Conservation (phyloP, 1,284 basidiomycete genomes). For the Marasmius sp. region DNA sequence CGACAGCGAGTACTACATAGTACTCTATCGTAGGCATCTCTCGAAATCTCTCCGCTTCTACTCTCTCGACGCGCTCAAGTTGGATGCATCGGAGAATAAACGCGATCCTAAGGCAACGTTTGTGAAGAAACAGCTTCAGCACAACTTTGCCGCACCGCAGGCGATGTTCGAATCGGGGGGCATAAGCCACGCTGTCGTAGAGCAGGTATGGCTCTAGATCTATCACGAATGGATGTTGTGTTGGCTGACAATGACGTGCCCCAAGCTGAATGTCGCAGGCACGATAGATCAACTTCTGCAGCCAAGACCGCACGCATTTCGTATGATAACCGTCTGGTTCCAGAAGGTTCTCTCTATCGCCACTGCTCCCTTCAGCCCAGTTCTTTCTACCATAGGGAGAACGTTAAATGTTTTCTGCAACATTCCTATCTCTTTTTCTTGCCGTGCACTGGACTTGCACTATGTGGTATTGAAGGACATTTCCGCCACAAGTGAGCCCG, state of each 20-base stretch:
- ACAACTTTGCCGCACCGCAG: constrained; percentile 30
- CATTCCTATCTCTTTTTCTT: constrained; percentile 3
- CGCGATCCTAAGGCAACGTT: not conserved
- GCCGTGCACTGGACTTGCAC: constrained; percentile 1
- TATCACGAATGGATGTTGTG: not conserved
- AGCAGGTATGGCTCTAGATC: constrained; percentile 22
- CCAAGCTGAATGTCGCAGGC: constrained; percentile 23
- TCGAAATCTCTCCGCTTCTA: constrained; percentile 55
- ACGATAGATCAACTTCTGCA: constrained; percentile 14
- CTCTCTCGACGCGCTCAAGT: constrained; percentile 40
- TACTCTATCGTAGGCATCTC: constrained; percentile 52
- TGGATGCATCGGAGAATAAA: constrained; percentile 21
- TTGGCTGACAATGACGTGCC: not conserved
- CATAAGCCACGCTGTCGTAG: constrained; percentile 24
- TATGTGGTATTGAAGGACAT: constrained; percentile 32
- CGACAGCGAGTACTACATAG: constrained; percentile 28
- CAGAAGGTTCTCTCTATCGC: not conserved
- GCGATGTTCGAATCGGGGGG: constrained; percentile 13
- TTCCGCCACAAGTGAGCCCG: constrained; percentile 33
- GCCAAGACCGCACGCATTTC: constrained; percentile 5
- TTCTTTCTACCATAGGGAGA: not conserved
- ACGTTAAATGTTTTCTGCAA: constrained; percentile 4
- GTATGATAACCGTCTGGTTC: not conserved
- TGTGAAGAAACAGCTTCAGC: constrained; percentile 3
- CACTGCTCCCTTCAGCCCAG: not conserved